Evolutionary conservation across 345 rosid genomes (phyloP), one percentile per base, ranked within the genome.

Genomic region (Syzygium oleosum): DNA sequence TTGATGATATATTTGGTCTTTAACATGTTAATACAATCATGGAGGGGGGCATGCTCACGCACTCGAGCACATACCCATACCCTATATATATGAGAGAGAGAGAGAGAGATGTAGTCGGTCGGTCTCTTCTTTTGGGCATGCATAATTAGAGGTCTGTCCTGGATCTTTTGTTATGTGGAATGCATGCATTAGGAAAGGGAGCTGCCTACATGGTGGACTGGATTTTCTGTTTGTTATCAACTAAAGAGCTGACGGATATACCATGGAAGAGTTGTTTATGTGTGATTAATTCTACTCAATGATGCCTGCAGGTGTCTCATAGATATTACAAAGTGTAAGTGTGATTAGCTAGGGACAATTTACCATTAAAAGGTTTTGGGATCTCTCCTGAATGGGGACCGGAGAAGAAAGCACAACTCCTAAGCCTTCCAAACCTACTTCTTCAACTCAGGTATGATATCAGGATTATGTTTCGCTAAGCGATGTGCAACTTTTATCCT

Each of bases 371-470:
- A 38, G 83, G 49, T 38, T 73, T 73, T 38, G 83, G 83, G 49
- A 38, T 9, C 49, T 38, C 83, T 73, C 91, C 85, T 63, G 61
- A 51, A 95, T 94, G 98, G 99, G 97, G 87, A 93, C 96, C 10
- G 92, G 98, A 68, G 99, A 98, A 90, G 98, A 95, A 54, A 92
- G 91, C 88, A 91, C 94, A 58, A 92, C 96, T 38, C 85, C 96
- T 63, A 97, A 94, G 90, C 90, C 97, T 89, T 91, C 98, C 84
- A 96, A 96, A 88, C 90, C 96, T 85, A 91, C 96, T 41, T 85
- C 98, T 77, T 95, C 98, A 51, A 85, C 94, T 79, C 98, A 96
- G 96, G 99, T 95, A 25, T 56, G 84, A 43, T 51, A 12, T 41
- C 46, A 84, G 78, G 43, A 86, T 22, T 78, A 19, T 80, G 58